Evolutionary conservation across 352 stramenopile genomes (phyloP), one percentile per base, ranked within the genome.

Genomic region (Pythium sp.): DNA sequence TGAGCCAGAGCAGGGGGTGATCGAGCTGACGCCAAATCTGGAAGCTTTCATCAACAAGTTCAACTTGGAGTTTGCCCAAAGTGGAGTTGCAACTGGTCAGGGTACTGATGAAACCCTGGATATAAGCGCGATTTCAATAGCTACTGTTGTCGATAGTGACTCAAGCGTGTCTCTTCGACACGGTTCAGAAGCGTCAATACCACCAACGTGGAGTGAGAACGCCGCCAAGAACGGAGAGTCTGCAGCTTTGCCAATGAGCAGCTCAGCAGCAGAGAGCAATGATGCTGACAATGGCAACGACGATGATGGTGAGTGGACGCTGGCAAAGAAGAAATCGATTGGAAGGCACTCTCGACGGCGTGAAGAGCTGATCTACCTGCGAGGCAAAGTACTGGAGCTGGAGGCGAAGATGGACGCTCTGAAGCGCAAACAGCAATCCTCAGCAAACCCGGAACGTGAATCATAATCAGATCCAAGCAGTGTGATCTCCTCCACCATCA

Each of bases 321-420:
- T 28, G 20, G 47, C 7, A 15, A 46, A 46, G 47, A 54, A 54
- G 47, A 54, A 54, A 18, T 54, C n/a, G n/a, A 26, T 54, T 1
- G 47, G 47, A 22, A 15, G 47, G 47, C 47, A 54, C 47, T 54
- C 47, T 0, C 47, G 47, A 0, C 47, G n/a, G n/a, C 47, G 47
- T 7, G 47, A 54, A 54, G 47, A 54, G n/a, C 47, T 54, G 47
- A 28, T 54, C 47, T 54, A 54, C 47, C 47, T 54, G 47, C 18
- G 47, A 26, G n/a, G 20, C 20, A 54, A 54, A 54, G 47, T 54
- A n/a, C 20, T 14, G 20, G 47, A 54, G 47, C 47, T 54, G 20
- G 47, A 54, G n/a, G 20, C n/a, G 20, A 28, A 54, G 12, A 14
- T 54, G 20, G 47, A 28, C 20, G 4, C n/a, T 26, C n/a, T 54